A percentile compares a stretch with the other conserved stretches of the same genome.
Conservation (phyloP, 768 basidiomycete genomes). For the Pleurotus ostreatus region DNA sequence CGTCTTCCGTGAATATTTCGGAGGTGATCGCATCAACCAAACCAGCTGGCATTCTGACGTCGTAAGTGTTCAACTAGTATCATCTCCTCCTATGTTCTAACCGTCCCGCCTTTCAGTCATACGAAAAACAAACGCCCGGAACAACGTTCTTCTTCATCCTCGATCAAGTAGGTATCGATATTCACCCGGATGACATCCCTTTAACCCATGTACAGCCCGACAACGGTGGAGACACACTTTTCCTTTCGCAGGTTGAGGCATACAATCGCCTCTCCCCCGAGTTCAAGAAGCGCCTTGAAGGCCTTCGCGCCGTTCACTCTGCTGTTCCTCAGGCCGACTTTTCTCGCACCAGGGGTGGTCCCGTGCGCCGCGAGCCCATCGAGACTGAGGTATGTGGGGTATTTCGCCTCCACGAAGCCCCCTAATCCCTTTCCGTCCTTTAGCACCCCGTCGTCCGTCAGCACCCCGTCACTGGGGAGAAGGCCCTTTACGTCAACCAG, state of each 20-base stretch:
- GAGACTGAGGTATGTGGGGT: slow-evolving; percentile 32
- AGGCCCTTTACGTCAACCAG: slow-evolving; percentile 55
- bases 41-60: slow-evolving; percentile 54
- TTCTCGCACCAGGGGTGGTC: slow-evolving; percentile 37
- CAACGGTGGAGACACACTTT: slow-evolving; percentile 52
- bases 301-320: slow-evolving; percentile 52
- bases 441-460: slow-evolving; percentile 53
- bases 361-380: slow-evolving; percentile 47
- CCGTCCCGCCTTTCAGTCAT: slow-evolving; percentile 29
- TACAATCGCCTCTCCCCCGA: slow-evolving; percentile 56
- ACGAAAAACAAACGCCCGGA: slow-evolving; percentile 52
- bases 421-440: background rate
- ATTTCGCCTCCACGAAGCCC: background rate
- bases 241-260: slow-evolving; percentile 54
- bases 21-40: slow-evolving; percentile 35
- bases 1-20: slow-evolving; percentile 37
- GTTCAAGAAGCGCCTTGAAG: slow-evolving; percentile 55
- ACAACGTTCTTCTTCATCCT: slow-evolving; percentile 57
- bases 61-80: slow-evolving; percentile 21
- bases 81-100: background rate
- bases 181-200: too few relatives aligned
- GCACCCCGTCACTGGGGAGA: slow-evolving; percentile 62
- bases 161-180: slow-evolving; percentile 32
- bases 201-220: slow-evolving; percentile 20
- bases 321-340: slow-evolving; percentile 49